Evolutionary conservation across 164 flowering plant species (phyloP).

Genomic region (Houttuynia cordata): DNA sequence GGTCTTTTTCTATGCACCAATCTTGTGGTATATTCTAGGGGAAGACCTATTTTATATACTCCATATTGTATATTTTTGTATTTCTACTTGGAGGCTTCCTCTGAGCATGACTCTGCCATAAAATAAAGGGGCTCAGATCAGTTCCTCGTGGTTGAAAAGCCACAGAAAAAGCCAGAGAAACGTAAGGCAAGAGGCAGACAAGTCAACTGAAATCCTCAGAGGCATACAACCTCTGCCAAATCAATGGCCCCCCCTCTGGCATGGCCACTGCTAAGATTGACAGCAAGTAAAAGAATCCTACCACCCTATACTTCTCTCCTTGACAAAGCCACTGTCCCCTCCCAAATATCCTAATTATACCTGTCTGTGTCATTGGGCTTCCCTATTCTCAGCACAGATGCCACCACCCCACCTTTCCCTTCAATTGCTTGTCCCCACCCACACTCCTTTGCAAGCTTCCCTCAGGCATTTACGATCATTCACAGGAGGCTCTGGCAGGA

Average conservation of each 20-base stretch:
- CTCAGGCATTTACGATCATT: conserved; percentile 1
- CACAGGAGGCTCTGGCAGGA: not conserved
- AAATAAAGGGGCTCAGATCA: conserved; percentile 1
- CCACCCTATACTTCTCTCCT: too few species aligned
- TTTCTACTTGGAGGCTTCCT: not conserved
- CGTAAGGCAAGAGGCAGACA: not conserved
- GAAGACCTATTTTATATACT: not conserved
- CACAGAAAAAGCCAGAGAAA: too few species aligned
- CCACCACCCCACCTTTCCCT: conserved; percentile 3
- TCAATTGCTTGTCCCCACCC: conserved; percentile 8
- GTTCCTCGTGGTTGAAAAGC: not conserved
- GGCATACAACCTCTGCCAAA: conserved; percentile 5
- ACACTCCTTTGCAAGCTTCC: conserved; percentile 6
- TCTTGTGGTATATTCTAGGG: too few species aligned
- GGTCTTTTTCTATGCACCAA: too few species aligned
- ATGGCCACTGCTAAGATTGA: not conserved
- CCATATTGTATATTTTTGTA: too few species aligned
- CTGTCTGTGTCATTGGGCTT: conserved; percentile 3
- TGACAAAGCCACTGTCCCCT: conserved; percentile 3
- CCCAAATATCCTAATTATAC: conserved; percentile 5
- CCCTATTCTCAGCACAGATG: conserved; percentile 7
- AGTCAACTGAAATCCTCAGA: conserved; percentile 5
- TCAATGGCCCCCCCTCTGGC: not conserved
- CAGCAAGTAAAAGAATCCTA: not conserved
- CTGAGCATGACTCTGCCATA: not conserved